These are phyloP conservation scores for Saccharomycopsis capsularis DNA, from an alignment of 805 yeast genomes.

Conservation along the genomic window DNA sequence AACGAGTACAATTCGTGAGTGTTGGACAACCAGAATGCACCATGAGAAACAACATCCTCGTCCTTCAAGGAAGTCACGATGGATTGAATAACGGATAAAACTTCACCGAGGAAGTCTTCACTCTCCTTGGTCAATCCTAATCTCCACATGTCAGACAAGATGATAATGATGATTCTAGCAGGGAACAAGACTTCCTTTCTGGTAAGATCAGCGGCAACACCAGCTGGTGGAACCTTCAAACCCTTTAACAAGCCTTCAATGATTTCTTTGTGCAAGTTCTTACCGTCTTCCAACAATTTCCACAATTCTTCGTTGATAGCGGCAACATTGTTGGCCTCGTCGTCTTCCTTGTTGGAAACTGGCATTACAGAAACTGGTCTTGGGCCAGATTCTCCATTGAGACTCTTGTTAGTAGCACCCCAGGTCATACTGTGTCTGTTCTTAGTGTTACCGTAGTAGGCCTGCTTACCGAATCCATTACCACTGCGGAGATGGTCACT, in stretches of 20 bases:
- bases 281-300: conserved; percentile 63
- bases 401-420: conserved; percentile 26
- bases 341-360: conserved; percentile 43
- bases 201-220: conserved; percentile 74
- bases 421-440: conserved; percentile 27
- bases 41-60: conserved; percentile 81
- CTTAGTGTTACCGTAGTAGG: conserved; percentile 21
- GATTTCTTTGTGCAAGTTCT: conserved; percentile 70
- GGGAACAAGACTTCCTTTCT: conserved; percentile 93
- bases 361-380: conserved; percentile 61
- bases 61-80: conserved; percentile 76
- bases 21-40: conserved; percentile 96
- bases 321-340: conserved; percentile 40
- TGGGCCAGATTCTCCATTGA: conserved; percentile 33
- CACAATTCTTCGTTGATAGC: conserved; percentile 72
- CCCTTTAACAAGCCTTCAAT: conserved; percentile 82
- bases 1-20: conserved; percentile 93
- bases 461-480: conserved; percentile 22
- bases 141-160: conserved; percentile 97
- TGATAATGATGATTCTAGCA: conserved; percentile 86
- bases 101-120: conserved; percentile 86
- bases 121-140: conserved; percentile 87
- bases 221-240: conserved; percentile 77
- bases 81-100: conserved; percentile 77
- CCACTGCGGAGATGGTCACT: conserved; percentile 11